These are phyloP conservation scores for Potentilla sterilis DNA, from an alignment of 306 rosid species.

Conservation along the genomic window DNA sequence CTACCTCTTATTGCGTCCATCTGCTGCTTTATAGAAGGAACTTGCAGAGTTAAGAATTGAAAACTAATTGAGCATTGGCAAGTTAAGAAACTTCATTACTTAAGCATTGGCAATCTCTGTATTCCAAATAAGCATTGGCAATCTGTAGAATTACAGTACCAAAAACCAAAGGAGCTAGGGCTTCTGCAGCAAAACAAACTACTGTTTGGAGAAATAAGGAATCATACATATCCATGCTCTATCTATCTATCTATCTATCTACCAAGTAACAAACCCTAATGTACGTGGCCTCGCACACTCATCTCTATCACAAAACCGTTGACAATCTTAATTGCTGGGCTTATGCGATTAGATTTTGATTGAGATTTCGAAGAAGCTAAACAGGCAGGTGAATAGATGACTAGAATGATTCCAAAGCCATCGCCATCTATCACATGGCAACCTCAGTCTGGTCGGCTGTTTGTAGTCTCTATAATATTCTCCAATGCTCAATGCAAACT, in stretches of 20 bases:
- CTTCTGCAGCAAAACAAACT: background rate
- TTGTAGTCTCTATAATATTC: conserved; percentile 42
- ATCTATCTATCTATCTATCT: background rate
- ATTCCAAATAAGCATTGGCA: too few relatives aligned
- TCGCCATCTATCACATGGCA: conserved; percentile 74
- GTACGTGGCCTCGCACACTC: background rate
- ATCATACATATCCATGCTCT: background rate
- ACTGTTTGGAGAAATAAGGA: background rate
- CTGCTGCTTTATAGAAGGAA: background rate
- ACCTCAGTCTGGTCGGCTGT: conserved; percentile 68
- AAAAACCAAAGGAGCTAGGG: background rate
- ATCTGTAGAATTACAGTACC: background rate
- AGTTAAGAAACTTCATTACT: background rate
- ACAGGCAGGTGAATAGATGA: conserved; percentile 47
- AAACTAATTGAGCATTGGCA: too few relatives aligned
- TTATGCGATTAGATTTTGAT: conserved; percentile 19
- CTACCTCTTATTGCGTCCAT: background rate
- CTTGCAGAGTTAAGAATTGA: too few relatives aligned
- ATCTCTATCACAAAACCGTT: conserved; percentile 34
- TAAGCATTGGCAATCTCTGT: background rate
- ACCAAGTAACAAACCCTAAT: conserved; percentile 4
- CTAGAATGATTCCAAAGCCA: conserved; percentile 67
- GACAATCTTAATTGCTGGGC: conserved; percentile 41
- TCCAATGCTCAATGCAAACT: conserved; percentile 40
- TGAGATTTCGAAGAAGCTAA: conserved; percentile 21